Percentiles rank a stretch among this genome's conserved stretches.
Conservation (phyloP, 2,329 filamentous ascomycete genomes). For the Septoria petroselini region DNA sequence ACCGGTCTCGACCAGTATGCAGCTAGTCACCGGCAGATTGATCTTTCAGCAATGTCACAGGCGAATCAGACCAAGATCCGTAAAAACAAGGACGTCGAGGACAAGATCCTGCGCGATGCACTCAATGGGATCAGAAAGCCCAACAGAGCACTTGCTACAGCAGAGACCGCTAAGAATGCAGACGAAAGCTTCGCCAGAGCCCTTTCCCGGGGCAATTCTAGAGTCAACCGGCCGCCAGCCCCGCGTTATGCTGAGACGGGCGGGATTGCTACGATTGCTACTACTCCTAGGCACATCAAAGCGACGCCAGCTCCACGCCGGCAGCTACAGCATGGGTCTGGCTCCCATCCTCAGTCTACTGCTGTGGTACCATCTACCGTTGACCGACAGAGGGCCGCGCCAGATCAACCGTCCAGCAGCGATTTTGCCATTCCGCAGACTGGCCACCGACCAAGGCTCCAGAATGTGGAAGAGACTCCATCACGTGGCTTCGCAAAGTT, state of each 20-base stretch:
- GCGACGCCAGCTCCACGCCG: constrained; percentile 29
- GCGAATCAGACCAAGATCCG: constrained; percentile 57
- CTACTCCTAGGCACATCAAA: constrained; percentile 43
- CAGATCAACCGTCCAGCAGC: constrained; percentile 14
- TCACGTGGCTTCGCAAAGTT: constrained; percentile 40
- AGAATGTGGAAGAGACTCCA: constrained; percentile 44
- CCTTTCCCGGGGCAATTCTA: constrained; percentile 25
- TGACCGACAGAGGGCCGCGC: constrained; percentile 32
- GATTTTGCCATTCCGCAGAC: constrained; percentile 35
- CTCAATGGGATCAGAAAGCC: constrained; percentile 72
- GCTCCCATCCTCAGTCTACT: constrained; percentile 31
- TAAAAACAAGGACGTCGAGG: constrained; percentile 61
- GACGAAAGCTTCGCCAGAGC: constrained; percentile 54
- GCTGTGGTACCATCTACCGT: constrained; percentile 44
- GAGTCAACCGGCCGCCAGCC: constrained; percentile 20
- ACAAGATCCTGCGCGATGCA: constrained; percentile 65
- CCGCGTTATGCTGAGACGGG: constrained; percentile 34
- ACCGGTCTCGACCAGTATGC: constrained; percentile 34
- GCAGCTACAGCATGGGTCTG: constrained; percentile 26
- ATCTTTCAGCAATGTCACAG: constrained; percentile 53
- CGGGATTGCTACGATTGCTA: constrained; percentile 40
- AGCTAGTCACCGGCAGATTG: constrained; percentile 50
- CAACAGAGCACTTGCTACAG: constrained; percentile 67
- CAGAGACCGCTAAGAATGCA: constrained; percentile 63
- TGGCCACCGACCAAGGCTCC: constrained; percentile 25